These are phyloP conservation scores for Penicillium desertorum DNA, from an alignment of 495 filamentous ascomycete genomes.

Conservation along the genomic window DNA sequence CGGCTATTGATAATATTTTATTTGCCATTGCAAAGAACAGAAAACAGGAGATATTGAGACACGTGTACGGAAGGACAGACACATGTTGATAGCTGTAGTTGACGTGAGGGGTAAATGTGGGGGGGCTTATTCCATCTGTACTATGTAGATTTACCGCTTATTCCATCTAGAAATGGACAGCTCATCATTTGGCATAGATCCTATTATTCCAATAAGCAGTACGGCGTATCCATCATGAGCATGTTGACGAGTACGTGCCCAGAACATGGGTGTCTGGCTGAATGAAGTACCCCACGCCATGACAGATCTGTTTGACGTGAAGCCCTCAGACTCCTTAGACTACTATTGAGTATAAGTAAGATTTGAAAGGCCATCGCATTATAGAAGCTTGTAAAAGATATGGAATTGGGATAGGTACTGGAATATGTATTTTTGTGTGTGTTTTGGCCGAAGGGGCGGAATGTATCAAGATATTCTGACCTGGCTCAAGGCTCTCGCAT, in stretches of 20 bases:
- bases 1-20: constrained; percentile 24
- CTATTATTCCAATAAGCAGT: neutral
- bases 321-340: neutral
- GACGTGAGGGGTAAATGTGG: constrained; percentile 9
- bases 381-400: neutral
- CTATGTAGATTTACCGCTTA: neutral
- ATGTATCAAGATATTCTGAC: neutral
- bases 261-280: neutral
- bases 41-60: neutral
- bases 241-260: neutral
- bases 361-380: neutral
- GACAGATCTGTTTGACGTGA: neutral
- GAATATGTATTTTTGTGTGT: neutral
- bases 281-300: neutral
- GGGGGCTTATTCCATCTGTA: neutral
- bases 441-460: neutral
- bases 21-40: neutral
- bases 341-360: neutral
- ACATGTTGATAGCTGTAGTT: neutral
- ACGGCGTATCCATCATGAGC: neutral
- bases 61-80: neutral
- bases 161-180: neutral
- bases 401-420: neutral
- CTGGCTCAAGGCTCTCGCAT: neutral
- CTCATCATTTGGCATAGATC: neutral